phyloP scores from a whole-genome alignment of 2,329 filamentous ascomycete genomes.

The Sclerotinia subarctica region DNA sequence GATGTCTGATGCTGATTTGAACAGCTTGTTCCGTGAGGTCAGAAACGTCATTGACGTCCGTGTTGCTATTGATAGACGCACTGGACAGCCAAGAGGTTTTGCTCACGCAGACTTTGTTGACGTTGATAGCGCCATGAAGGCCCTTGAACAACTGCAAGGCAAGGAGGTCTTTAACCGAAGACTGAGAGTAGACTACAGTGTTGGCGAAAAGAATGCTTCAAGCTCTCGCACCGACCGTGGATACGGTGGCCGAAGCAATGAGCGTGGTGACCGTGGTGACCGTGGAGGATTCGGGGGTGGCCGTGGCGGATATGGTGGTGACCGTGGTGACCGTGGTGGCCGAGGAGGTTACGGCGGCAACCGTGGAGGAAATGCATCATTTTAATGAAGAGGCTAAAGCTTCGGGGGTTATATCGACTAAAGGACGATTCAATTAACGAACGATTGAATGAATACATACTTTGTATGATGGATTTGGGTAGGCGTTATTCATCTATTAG shows the following conservation, averaged over 20 bases:
- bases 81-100: constrained; percentile 78
- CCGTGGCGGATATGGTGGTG: constrained; percentile 9
- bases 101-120: constrained; percentile 78
- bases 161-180: constrained; percentile 63
- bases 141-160: constrained; percentile 52
- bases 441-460: constrained; percentile 13
- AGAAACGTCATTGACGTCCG: constrained; percentile 71
- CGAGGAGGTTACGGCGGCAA: not conserved
- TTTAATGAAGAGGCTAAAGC: not conserved
- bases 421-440: constrained; percentile 2
- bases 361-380: constrained; percentile 6
- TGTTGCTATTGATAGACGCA: constrained; percentile 76
- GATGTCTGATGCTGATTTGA: constrained; percentile 79
- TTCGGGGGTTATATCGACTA: not conserved
- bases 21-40: constrained; percentile 69
- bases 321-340: constrained; percentile 3
- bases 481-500: constrained; percentile 20
- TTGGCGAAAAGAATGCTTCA: constrained; percentile 15
- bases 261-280: constrained; percentile 14
- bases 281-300: constrained; percentile 10
- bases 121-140: constrained; percentile 60
- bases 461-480: constrained; percentile 24
- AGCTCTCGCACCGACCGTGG: not conserved
- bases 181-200: constrained; percentile 61
- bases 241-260: not conserved